Conservation (phyloP, 1,284 basidiomycete genomes). For the Wolfiporia cocos region DNA sequence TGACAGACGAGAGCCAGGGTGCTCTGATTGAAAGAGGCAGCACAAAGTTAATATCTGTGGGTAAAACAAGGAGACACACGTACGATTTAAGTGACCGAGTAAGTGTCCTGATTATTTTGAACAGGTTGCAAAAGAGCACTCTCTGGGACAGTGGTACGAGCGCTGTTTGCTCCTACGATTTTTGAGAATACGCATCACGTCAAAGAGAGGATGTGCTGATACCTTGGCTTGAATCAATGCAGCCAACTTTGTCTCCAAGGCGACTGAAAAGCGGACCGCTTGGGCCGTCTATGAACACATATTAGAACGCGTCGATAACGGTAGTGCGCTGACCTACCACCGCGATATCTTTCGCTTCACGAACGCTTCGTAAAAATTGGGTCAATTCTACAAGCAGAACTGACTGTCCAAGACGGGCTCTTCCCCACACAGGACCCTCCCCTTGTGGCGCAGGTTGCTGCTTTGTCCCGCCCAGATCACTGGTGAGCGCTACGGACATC, state of each 20-base stretch:
- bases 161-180: constrained; percentile 42
- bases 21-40: constrained; percentile 32
- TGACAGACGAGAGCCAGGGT: constrained; percentile 46
- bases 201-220: not conserved
- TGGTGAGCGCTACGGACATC: constrained; percentile 67
- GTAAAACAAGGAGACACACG: constrained; percentile 18
- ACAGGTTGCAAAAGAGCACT: constrained; percentile 48
- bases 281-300: constrained; percentile 29
- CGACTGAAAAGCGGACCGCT: constrained; percentile 42
- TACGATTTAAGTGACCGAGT: constrained; percentile 58
- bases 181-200: not conserved
- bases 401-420: constrained; percentile 58
- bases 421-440: constrained; percentile 30
- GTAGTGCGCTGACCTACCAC: constrained; percentile 23
- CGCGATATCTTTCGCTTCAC: constrained; percentile 34
- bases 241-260: constrained; percentile 53
- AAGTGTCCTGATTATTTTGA: constrained; percentile 55
- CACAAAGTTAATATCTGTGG: not conserved
- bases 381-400: constrained; percentile 63
- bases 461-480: constrained; percentile 31
- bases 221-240: constrained; percentile 61
- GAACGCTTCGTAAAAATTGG: constrained; percentile 38
- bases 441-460: constrained; percentile 24
- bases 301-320: constrained; percentile 18
- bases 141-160: constrained; percentile 49